Percentiles rank a stretch among this genome's conserved stretches.
Evolutionary conservation across 805 yeast genomes (phyloP).

Genomic region (Candida sonorensis): DNA sequence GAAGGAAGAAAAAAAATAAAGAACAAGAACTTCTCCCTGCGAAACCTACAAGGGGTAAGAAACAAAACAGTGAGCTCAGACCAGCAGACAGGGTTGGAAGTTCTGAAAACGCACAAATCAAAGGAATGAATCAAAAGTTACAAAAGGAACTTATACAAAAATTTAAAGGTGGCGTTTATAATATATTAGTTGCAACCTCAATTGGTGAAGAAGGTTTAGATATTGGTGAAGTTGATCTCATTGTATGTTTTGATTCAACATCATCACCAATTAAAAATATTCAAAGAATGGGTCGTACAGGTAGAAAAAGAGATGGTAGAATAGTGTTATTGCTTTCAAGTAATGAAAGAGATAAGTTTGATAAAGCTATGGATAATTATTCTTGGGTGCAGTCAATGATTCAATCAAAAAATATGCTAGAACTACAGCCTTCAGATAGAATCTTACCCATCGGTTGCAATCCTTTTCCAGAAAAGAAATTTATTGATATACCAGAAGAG

Average conservation of each 20-base stretch:
- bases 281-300: slow-evolving; percentile 98
- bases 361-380: slow-evolving; percentile 80
- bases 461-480: slow-evolving; percentile 52
- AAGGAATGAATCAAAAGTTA: slow-evolving; percentile 85
- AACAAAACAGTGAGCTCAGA: no score
- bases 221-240: slow-evolving; percentile 95
- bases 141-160: slow-evolving; percentile 74
- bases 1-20: slow-evolving; percentile 29
- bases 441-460: slow-evolving; percentile 53
- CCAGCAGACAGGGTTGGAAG: slow-evolving; percentile 40
- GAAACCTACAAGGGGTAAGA: slow-evolving; percentile 16
- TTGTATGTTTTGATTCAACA: slow-evolving; percentile 88
- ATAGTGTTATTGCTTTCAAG: slow-evolving; percentile 70
- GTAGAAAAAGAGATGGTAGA: slow-evolving; percentile 86
- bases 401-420: slow-evolving; percentile 36
- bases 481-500: slow-evolving; percentile 65
- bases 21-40: slow-evolving; percentile 10
- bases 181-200: slow-evolving; percentile 88
- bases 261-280: slow-evolving; percentile 88
- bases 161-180: slow-evolving; percentile 67
- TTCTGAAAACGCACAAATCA: slow-evolving; percentile 68
- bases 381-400: slow-evolving; percentile 68
- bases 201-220: slow-evolving; percentile 98
- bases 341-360: slow-evolving; percentile 72
- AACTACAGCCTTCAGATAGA: slow-evolving; percentile 47